Evolutionary conservation across 257 asterid species (phyloP).

Genomic region (Striga asiatica): DNA sequence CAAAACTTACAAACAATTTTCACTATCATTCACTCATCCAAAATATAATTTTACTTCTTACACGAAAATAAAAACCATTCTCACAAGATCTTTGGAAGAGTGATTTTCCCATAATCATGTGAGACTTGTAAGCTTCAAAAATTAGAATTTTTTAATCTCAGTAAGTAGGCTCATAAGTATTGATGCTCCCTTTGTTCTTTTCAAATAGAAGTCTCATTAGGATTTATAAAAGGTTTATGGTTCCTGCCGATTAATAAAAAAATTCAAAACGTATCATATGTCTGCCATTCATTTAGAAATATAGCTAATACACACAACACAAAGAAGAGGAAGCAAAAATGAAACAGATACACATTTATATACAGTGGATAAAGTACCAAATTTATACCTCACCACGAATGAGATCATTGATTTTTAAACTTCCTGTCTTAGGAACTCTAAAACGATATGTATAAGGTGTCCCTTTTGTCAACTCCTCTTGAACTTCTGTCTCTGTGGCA

Average conservation of each 20-base stretch:
- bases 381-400: slow-evolving; percentile 80
- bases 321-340: not conserved
- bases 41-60: not conserved
- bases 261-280: too few relatives aligned
- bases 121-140: not conserved
- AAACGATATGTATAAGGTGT: slow-evolving; percentile 83
- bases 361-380: not conserved
- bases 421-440: slow-evolving; percentile 79
- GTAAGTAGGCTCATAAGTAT: too few relatives aligned
- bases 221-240: not conserved
- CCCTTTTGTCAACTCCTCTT: slow-evolving; percentile 64
- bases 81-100: not conserved
- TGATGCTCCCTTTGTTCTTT: too few relatives aligned
- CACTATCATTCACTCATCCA: not conserved
- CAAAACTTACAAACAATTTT: not conserved
- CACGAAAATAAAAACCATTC: not conserved
- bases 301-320: not conserved
- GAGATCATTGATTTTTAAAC: slow-evolving; percentile 66
- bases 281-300: too few relatives aligned
- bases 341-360: slow-evolving; percentile 10
- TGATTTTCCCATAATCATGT: not conserved
- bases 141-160: too few relatives aligned
- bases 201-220: too few relatives aligned
- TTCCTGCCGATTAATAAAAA: not conserved
- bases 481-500: slow-evolving; percentile 62